Percentiles rank a stretch among this genome's conserved stretches.
phyloP scores from a whole-genome alignment of 495 filamentous ascomycete species.

The Neurospora sp. region DNA sequence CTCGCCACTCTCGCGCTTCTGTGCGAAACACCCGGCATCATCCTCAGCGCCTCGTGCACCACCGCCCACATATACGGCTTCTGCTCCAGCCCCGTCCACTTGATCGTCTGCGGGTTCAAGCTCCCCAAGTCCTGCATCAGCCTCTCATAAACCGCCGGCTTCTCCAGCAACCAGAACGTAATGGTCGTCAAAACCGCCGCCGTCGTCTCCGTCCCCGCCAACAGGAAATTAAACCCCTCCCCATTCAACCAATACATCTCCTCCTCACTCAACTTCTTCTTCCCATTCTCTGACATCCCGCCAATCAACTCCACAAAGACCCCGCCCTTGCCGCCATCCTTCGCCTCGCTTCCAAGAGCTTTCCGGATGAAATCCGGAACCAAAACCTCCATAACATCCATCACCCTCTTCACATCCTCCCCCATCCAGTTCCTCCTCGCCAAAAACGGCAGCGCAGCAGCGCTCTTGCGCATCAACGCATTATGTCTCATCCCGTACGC shows the following conservation, averaged over 20 bases:
- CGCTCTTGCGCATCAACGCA: constrained; percentile 4
- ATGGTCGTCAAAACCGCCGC: constrained; percentile 20
- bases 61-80: constrained; percentile 39
- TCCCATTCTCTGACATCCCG: neutral
- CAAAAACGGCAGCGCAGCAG: constrained; percentile 8
- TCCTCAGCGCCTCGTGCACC: constrained; percentile 33
- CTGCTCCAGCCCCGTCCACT: constrained; percentile 24
- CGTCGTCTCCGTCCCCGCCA: constrained; percentile 23
- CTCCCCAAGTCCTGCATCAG: constrained; percentile 22
- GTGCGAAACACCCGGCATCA: constrained; percentile 28
- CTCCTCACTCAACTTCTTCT: constrained; percentile 8
- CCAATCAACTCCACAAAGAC: constrained; percentile 14
- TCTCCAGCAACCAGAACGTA: constrained; percentile 23
- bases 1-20: constrained; percentile 19
- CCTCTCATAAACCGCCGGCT: constrained; percentile 15
- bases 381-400: constrained; percentile 10
- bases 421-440: constrained; percentile 12
- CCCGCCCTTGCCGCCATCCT: constrained; percentile 5
- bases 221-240: constrained; percentile 21
- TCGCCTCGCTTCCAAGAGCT: constrained; percentile 3
- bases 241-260: constrained; percentile 21
- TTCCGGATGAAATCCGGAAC: constrained; percentile 12
- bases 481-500: constrained; percentile 21
- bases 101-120: constrained; percentile 9
- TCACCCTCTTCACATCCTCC: constrained; percentile 11